A percentile compares a stretch with the other conserved stretches of the same genome.
Evolutionary conservation across 257 asterid species (phyloP).

Genomic region (Solanum sejunctum): DNA sequence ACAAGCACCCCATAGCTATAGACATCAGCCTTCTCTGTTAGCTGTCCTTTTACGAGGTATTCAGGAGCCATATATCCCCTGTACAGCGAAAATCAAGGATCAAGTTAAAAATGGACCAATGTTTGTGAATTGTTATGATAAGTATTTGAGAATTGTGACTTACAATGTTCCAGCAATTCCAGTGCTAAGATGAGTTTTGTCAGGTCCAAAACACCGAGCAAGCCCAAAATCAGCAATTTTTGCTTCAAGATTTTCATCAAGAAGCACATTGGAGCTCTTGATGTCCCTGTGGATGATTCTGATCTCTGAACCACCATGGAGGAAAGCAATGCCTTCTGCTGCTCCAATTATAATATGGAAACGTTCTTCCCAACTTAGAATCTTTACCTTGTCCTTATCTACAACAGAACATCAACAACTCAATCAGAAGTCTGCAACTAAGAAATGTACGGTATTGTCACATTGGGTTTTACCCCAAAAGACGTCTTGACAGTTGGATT

Average conservation of each 20-base stretch:
- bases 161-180: slow-evolving; percentile 96
- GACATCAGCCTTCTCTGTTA: slow-evolving; percentile 94
- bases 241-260: slow-evolving; percentile 51
- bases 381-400: slow-evolving; percentile 42
- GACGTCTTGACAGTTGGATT: neutral
- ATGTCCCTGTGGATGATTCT: slow-evolving; percentile 84
- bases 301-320: slow-evolving; percentile 50
- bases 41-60: slow-evolving; percentile 81
- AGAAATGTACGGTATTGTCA: neutral
- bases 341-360: slow-evolving; percentile 54
- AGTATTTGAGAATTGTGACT: slow-evolving; percentile 8
- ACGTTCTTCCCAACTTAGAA: slow-evolving; percentile 68
- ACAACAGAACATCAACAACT: neutral
- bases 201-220: slow-evolving; percentile 66
- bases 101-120: neutral
- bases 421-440: neutral
- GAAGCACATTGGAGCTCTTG: slow-evolving; percentile 77
- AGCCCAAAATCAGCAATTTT: slow-evolving; percentile 91
- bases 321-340: slow-evolving; percentile 77
- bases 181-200: slow-evolving; percentile 78
- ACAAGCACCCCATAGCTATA: slow-evolving; percentile 80
- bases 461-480: neutral
- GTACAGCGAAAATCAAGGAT: neutral
- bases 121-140: neutral
- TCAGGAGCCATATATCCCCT: slow-evolving; percentile 99